These are phyloP conservation scores for Stagonosporopsis tanaceti DNA, from an alignment of 2,329 filamentous ascomycete genomes.

Conservation along the genomic window DNA sequence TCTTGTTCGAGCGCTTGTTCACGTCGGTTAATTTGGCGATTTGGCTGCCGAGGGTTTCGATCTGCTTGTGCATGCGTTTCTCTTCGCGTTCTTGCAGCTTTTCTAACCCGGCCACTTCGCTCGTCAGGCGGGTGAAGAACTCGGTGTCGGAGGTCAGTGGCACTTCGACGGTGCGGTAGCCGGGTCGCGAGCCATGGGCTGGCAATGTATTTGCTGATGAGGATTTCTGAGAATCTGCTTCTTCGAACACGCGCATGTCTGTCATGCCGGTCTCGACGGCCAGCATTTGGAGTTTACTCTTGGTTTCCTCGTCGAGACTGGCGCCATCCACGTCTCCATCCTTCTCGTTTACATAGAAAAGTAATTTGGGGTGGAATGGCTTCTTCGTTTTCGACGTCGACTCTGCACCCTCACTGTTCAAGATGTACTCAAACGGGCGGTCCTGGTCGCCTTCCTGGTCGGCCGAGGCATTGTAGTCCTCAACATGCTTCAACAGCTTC, in stretches of 20 bases:
- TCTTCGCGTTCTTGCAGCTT: slow-evolving; percentile 72
- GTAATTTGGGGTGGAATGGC: slow-evolving; percentile 71
- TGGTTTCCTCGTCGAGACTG: slow-evolving; percentile 70
- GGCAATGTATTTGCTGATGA: slow-evolving; percentile 2
- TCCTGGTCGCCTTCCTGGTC: slow-evolving; percentile 35
- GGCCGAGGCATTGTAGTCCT: slow-evolving; percentile 45
- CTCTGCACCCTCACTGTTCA: slow-evolving; percentile 29
- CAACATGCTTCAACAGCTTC: slow-evolving; percentile 63
- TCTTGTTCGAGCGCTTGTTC: slow-evolving; percentile 65
- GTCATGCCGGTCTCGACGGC: slow-evolving; percentile 58
- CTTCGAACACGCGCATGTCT: slow-evolving; percentile 42
- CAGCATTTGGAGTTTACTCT: slow-evolving; percentile 68
- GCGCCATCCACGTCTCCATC: slow-evolving; percentile 75
- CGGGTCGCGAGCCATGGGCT: slow-evolving; percentile 21
- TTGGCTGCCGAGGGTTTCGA: slow-evolving; percentile 69
- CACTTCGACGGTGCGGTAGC: slow-evolving; percentile 68
- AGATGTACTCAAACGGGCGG: slow-evolving; percentile 49
- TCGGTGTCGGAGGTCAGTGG: slow-evolving; percentile 78
- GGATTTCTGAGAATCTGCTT: slow-evolving; percentile 24
- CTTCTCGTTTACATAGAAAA: slow-evolving; percentile 71
- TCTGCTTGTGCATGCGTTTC: slow-evolving; percentile 67
- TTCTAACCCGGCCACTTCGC: slow-evolving; percentile 74
- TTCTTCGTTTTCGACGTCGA: slow-evolving; percentile 24
- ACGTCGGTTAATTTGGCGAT: slow-evolving; percentile 72
- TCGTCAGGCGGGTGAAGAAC: slow-evolving; percentile 80